These are phyloP conservation scores for Luvunga scandens DNA, from an alignment of 345 rosid genomes.

Conservation along the genomic window DNA sequence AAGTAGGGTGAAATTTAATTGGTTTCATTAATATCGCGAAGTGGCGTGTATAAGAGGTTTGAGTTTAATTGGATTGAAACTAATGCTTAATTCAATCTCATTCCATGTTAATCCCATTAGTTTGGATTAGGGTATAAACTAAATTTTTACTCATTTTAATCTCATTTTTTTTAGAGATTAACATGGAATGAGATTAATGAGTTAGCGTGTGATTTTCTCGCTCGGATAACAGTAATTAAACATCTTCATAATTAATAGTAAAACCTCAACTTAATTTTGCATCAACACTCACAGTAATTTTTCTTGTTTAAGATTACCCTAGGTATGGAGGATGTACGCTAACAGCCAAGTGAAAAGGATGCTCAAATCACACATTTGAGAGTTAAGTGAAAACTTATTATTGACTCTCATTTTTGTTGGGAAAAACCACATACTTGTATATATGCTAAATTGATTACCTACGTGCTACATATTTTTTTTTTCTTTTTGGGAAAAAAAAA, in stretches of 20 bases:
- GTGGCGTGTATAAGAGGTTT: not conserved
- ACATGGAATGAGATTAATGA: no score
- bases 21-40: no score
- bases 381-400: rapidly evolving
- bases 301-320: not conserved
- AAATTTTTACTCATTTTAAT: no score
- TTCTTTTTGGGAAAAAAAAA: no score
- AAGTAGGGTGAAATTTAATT: not conserved
- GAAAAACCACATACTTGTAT: no score
- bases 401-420: no score
- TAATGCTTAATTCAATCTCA: not conserved
- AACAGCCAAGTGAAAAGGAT: not conserved
- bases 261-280: not conserved
- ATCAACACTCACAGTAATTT: not conserved
- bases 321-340: not conserved
- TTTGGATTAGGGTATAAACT: no score
- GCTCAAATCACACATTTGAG: not conserved
- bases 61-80: not conserved
- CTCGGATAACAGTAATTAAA: not conserved
- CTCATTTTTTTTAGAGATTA: no score
- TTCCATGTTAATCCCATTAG: no score
- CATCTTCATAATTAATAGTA: not conserved
- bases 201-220: not conserved
- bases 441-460: no score
- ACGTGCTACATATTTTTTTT: no score